Conservation (phyloP, 306 rosid species). For the Glycine latifolia region DNA sequence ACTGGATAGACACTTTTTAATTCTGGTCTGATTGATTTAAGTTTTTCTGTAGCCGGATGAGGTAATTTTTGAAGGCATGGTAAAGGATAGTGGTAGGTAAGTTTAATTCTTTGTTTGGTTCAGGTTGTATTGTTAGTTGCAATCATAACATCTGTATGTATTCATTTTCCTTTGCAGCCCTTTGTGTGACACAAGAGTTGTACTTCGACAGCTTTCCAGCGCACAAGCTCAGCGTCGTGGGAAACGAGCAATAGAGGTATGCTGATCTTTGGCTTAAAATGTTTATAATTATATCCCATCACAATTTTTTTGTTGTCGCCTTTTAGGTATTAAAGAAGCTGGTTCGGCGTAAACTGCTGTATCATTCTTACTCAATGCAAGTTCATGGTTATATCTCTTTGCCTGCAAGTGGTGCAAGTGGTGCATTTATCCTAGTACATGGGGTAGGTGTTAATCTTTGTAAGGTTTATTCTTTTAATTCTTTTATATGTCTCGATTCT, state of each 20-base stretch:
- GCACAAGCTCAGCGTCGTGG: constrained; percentile 95
- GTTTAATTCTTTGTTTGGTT: constrained; percentile 50
- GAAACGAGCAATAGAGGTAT: constrained; percentile 90
- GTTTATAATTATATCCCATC: neutral
- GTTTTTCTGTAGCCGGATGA: constrained; percentile 78
- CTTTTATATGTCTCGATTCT: constrained; percentile 28
- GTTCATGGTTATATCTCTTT: constrained; percentile 89
- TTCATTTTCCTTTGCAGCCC: constrained; percentile 68
- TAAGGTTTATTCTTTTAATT: constrained; percentile 31
- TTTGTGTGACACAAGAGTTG: constrained; percentile 75
- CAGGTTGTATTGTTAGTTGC: constrained; percentile 37
- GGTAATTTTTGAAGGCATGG: constrained; percentile 79
- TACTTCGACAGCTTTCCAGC: constrained; percentile 83
- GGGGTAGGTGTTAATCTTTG: constrained; percentile 69
- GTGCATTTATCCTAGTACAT: constrained; percentile 85
- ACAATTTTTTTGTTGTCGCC: constrained; percentile 33
- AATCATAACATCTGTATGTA: constrained; percentile 42
- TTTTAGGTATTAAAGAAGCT: constrained; percentile 86
- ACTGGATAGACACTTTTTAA: constrained; percentile 23
- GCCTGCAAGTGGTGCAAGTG: constrained; percentile 62
- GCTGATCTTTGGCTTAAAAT: constrained; percentile 4
- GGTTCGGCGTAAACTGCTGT: constrained; percentile 78
- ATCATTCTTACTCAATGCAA: constrained; percentile 96
- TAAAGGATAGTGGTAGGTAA: constrained; percentile 76
- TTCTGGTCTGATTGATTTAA: constrained; percentile 50